Base-by-base conservation (phyloP, 1,284 basidiomycete genomes). In the Ganoderma lucidum region DNA sequence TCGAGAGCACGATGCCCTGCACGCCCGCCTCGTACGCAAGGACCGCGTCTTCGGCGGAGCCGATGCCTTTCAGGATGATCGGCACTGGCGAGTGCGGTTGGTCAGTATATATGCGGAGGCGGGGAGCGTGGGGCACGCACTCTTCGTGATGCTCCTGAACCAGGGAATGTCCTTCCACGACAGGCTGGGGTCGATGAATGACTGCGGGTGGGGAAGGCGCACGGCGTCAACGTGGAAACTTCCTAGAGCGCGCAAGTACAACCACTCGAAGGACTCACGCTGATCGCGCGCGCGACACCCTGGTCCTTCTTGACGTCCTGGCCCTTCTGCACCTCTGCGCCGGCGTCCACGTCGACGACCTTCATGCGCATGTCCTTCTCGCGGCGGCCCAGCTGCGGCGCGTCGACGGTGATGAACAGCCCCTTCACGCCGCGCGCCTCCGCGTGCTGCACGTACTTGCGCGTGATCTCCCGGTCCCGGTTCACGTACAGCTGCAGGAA, bases 281-380 rank as follows among this genome's bases (percentile, higher is more conserved):
- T 78, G 66, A 78, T 78, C 8, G 78, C 78, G 19, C 78, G 67
- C 1, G 79, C 79, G 41, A 77, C 79, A 56, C 79, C 79, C 68
- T 80, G 76, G 61, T 77, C 77, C 68, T 77, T 77, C 71, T 77
- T 76, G 65, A 96, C 85, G 1, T 67, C 89, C 84, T 48, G 87
- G 84, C 35, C 86, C 87, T 77, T 75, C 69, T 78, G 76, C 41
- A 78, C 77, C 65, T 78, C 75, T 6, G 78, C 78, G 28, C 80
- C 84, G 0, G 77, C 77, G 56, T 71, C 73, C 64, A 77, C 78
- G 59, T 73, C 78, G 44, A 78, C 96, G 72, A 97, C 97, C 80
- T 96, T 97, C 87, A 95, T 95, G 51, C 97, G 87, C 97, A 98
- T 98, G 78, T 98, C 97, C 90, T 79, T 94, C 81, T 96, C 95